Evolutionary conservation across 2,329 filamentous ascomycete genomes (phyloP).

Genomic region (Cryoendolithus antarcticus): DNA sequence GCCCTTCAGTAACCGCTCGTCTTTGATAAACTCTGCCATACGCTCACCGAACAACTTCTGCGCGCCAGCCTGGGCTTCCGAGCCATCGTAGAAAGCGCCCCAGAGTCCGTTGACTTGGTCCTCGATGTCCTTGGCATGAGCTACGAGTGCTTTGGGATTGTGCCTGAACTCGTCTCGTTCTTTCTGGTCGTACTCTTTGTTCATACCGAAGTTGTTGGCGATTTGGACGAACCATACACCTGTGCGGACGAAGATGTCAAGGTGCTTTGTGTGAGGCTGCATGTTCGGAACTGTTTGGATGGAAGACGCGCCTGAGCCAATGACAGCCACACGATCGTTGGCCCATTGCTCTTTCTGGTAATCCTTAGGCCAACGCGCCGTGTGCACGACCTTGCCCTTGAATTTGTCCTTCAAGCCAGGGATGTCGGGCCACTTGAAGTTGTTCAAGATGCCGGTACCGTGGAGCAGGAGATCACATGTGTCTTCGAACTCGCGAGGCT

Average conservation of each 20-base stretch:
- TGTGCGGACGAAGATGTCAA: constrained; percentile 36
- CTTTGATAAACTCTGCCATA: constrained; percentile 41
- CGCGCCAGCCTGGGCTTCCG: constrained; percentile 27
- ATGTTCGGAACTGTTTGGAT: constrained; percentile 37
- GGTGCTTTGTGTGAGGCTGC: constrained; percentile 33
- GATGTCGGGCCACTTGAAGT: constrained; percentile 21
- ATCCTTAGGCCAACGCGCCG: constrained; percentile 34
- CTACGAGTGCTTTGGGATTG: constrained; percentile 29
- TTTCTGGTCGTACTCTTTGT: constrained; percentile 32
- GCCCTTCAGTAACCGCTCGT: constrained; percentile 36
- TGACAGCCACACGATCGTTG: constrained; percentile 31
- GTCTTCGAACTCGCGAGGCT: constrained; percentile 29
- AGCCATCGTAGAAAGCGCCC: constrained; percentile 33
- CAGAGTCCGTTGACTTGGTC: constrained; percentile 36
- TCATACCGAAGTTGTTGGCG: constrained; percentile 33
- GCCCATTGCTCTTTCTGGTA: constrained; percentile 34
- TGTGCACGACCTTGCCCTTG: constrained; percentile 30
- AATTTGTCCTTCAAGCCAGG: constrained; percentile 31
- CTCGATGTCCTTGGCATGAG: constrained; percentile 35
- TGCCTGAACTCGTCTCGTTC: constrained; percentile 31
- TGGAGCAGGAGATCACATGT: constrained; percentile 33
- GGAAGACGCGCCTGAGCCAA: constrained; percentile 32
- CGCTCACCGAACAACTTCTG: constrained; percentile 28
- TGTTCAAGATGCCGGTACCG: constrained; percentile 29
- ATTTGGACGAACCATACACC: constrained; percentile 35